These are phyloP conservation scores for Centaurea solstitialis DNA, from an alignment of 129 eudicot genomes.

Conservation along the genomic window DNA sequence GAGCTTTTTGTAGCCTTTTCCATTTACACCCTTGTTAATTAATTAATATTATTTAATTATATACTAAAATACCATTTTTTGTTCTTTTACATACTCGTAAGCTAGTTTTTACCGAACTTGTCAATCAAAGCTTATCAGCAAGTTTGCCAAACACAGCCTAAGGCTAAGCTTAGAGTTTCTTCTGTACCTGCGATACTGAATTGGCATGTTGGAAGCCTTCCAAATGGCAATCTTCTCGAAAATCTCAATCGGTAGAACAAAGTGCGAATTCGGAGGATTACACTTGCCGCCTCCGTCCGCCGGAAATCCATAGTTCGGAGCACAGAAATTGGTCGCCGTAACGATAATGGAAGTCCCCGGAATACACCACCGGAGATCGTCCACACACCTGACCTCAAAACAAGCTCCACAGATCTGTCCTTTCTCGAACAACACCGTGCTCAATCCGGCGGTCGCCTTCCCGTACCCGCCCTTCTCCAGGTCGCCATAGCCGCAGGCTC, in stretches of 20 bases:
- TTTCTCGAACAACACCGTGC: conserved; percentile 61
- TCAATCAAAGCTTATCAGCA: too few relatives aligned
- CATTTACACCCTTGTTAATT: too few relatives aligned
- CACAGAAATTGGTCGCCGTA: conserved; percentile 89
- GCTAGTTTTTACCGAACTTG: too few relatives aligned
- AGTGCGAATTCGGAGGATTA: conserved; percentile 83
- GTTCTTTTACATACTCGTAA: too few relatives aligned
- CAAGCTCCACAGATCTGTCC: conserved; percentile 86
- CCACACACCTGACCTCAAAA: conserved; percentile 49
- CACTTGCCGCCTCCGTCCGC: conserved; percentile 85
- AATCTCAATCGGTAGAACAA: conserved; percentile 87
- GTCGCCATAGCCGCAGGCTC: conserved; percentile 93
- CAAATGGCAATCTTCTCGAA: conserved; percentile 94
- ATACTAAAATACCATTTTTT: too few relatives aligned
- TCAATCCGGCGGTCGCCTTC: conserved; percentile 79
- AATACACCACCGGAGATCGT: conserved; percentile 85
- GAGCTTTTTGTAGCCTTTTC: too few relatives aligned
- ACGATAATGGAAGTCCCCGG: conserved; percentile 94
- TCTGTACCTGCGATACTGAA: conserved; percentile 79
- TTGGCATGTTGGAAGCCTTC: conserved; percentile 95
- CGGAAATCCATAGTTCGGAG: conserved; percentile 82
- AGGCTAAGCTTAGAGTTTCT: too few relatives aligned
- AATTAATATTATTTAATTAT: too few relatives aligned
- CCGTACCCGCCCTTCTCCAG: conserved; percentile 74
- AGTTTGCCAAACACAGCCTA: too few relatives aligned